Base-by-base conservation (phyloP, 768 basidiomycete genomes). In the Trametes gibbosa region DNA sequence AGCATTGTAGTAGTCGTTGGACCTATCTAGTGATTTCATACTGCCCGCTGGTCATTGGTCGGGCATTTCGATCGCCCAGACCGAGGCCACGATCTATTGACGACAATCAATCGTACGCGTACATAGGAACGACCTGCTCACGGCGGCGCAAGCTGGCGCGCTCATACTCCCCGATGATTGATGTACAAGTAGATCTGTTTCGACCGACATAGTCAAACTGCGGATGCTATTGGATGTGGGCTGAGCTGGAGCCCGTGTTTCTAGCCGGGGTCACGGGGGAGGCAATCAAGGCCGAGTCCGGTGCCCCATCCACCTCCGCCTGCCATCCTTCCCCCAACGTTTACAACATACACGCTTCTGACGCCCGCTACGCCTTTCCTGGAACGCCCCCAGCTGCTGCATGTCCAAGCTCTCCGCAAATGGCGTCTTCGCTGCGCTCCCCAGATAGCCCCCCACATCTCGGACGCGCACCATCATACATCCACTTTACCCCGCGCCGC, bases 401-500 rank as follows among this genome's bases (percentile, higher is more conserved):
- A 58, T 62, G 56, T 9, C 23, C 32, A 5, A 12, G 5, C n/a
- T 6, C 16, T 16, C 2, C 21, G 9, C 23, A 16, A 10, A 62
- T 62, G 61, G 61, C 61, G 46, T 61, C 60, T 39, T 62, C 61
- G 16, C 47, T 62, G 25, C 56, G 41, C 56, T 58, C 56, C 21
- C 61, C 61, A 29, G 61, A 62, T 29, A 62, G 61, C 51, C 61
- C 61, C 35, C 56, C 61, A 5, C 41, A 39, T 47, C 61, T 62
- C 52, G 61, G 56, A 32, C 68, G 73, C 17, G 50, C 62, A 19
- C 67, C 71, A 5, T 73, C 79, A 3, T 76, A 81, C 63, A 78
- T 83, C 53, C 74, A 76, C 6, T 78, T 85, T 63, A 77, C 81
- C 0, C 85, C 84, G 0, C 78, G 74, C 47, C 75, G 77, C 35